Base-by-base conservation (phyloP, 495 filamentous ascomycete genomes). In the Hypoxylon perforatum region DNA sequence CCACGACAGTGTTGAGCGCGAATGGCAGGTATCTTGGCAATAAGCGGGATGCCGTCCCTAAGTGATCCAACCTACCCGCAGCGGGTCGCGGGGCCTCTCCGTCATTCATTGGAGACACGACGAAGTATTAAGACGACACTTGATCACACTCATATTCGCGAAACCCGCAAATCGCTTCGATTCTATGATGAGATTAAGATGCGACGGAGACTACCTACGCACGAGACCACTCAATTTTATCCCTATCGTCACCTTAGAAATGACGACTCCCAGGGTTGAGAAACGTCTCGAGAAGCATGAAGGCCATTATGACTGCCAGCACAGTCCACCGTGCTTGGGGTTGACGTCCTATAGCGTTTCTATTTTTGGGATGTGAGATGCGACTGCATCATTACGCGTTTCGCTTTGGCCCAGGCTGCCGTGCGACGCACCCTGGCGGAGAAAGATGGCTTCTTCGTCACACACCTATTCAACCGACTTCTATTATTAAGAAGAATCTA, bases 341-440 rank as follows among this genome's bases (percentile, higher is more conserved):
- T 38, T 12, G 8, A 38, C 2, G 11, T 11, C 35, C 9, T n/a
- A 2, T 5, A 5, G 35, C 2, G 14, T n/a, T 11, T 2, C 12
- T 38, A 38, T 38, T 38, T 2, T 38, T 11, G 9, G 35, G 14
- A 38, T 11, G 14, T 38, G 35, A 19, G 39, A 4, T 21, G 19
- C 14, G 12, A 12, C 5, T 18, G 17, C 36, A 28, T 6, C 21
- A 52, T 38, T 18, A n/a, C 36, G 11, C 48, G 23, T 23, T 45
- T 45, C 48, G 57, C 57, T 39, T 52, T 35, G 23, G 36, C 44
- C 48, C 35, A 61, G 12, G 25, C 57, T 25, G 7, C 9, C 12
- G 45, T 46, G 36, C 25, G 23, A 18, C 52, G 21, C 48, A 25
- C 36, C 38, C 23, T 8, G 10, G 22, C 19, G 1, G 21, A 48